These are phyloP conservation scores for Daedaleopsis sinensis DNA, from an alignment of 768 basidiomycete species.

Conservation along the genomic window DNA sequence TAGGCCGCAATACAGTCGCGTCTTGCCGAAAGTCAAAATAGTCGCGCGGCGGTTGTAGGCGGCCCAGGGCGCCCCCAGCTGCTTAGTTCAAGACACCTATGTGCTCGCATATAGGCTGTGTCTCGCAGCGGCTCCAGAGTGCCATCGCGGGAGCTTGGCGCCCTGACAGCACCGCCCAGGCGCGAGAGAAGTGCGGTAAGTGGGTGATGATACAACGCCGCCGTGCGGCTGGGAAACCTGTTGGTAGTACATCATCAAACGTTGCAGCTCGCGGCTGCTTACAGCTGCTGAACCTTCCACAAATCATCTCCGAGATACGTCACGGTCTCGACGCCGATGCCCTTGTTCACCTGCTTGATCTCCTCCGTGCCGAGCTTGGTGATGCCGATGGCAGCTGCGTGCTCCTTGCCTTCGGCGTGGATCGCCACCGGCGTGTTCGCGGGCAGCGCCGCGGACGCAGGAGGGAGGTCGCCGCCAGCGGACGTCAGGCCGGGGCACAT, in stretches of 20 bases:
- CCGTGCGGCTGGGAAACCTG: background rate
- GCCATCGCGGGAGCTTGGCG: background rate
- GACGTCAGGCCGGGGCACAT: constrained; percentile 98
- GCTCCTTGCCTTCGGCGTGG: constrained; percentile 94
- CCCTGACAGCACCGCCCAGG: background rate
- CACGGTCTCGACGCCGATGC: constrained; percentile 72
- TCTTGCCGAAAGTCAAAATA: background rate
- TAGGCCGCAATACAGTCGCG: background rate
- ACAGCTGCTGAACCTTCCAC: constrained; percentile 72
- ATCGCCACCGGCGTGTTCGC: constrained; percentile 85
- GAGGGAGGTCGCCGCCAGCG: constrained; percentile 84
- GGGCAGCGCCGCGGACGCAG: constrained; percentile 64
- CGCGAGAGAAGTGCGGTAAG: background rate
- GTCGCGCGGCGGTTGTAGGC: no score
- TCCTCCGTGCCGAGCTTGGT: constrained; percentile 87
- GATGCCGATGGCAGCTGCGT: constrained; percentile 85
- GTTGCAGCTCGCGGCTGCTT: constrained; percentile 11
- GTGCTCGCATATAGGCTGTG: no score
- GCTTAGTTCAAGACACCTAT: no score
- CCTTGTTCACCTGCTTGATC: constrained; percentile 88
- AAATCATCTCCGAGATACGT: constrained; percentile 88
- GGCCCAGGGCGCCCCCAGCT: no score
- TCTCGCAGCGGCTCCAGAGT: background rate
- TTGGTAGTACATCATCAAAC: constrained; percentile 12
- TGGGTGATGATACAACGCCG: background rate